These are phyloP conservation scores for Globisporangium rhizosaccharum DNA, from an alignment of 352 stramenopile genomes.

Conservation along the genomic window DNA sequence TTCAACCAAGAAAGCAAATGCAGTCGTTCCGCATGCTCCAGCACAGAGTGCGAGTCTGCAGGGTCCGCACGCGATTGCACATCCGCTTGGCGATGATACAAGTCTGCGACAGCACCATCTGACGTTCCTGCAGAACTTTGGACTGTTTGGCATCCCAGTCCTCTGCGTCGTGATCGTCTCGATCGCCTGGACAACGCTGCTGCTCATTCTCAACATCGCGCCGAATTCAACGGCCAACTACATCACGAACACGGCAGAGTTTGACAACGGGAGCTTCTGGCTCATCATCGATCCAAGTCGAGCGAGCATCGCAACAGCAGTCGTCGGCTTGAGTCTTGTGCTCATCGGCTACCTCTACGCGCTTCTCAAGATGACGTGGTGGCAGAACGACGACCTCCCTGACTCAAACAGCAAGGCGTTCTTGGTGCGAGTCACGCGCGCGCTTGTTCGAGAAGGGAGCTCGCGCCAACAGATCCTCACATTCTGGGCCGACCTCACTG, in stretches of 20 bases:
- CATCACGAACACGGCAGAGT: conserved; percentile 42
- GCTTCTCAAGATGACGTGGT: conserved; percentile 25
- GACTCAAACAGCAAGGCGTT: conserved; percentile 7
- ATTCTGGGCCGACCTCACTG: conserved; percentile 23
- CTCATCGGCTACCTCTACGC: conserved; percentile 21
- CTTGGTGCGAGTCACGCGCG: conserved; percentile 1
- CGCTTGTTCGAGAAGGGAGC: conserved; percentile 1
- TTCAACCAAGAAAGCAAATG: conserved; percentile 1
- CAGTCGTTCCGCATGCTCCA: background rate
- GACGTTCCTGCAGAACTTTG: conserved; percentile 26
- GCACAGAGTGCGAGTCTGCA: background rate
- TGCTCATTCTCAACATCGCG: conserved; percentile 33
- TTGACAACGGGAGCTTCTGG: conserved; percentile 49
- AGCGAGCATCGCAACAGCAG: conserved; percentile 11
- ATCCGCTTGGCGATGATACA: background rate
- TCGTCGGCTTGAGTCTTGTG: conserved; percentile 19
- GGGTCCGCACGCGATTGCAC: background rate
- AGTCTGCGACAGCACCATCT: conserved; percentile 6
- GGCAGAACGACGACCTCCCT: conserved; percentile 13
- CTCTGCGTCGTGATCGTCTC: conserved; percentile 17
- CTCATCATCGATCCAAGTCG: conserved; percentile 18
- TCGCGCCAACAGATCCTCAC: conserved; percentile 1
- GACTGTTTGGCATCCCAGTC: conserved; percentile 19
- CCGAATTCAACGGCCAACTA: conserved; percentile 35
- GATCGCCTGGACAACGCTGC: conserved; percentile 26